Base-by-base conservation (phyloP, 2,329 filamentous ascomycete species). In the Dryadomyces quercus-mongolicae region DNA sequence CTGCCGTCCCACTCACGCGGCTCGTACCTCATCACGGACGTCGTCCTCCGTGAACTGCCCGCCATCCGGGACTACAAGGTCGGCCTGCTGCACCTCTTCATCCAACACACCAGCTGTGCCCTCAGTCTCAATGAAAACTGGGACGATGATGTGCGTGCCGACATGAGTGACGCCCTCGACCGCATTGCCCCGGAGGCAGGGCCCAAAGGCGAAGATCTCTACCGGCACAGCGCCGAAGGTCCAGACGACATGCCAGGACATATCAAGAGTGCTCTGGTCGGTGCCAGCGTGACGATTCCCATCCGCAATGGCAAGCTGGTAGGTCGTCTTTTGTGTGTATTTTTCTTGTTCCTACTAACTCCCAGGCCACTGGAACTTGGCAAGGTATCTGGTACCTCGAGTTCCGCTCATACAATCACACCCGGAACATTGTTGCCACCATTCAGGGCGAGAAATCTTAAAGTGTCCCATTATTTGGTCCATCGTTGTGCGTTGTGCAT, bases 171-270 rank as follows among this genome's bases (percentile, higher is more conserved):
- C 72, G 89, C 92, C 49, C 74, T 98, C 60, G 92, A 98, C 69
- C 77, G 90, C 47, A 86, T 98, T 63, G 93, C 85, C 45, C 90
- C 91, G 0, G 86, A 88, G 64, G 69, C 70, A 5, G 91, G 94
- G 54, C 78, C 76, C 22, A 84, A 84, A 65, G 85, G 85, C 3
- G 76, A 82, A 67, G 75, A 80, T 9, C 68, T 97, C 48, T 98
- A 97, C 70, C 74, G 88, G 46, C 93, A 98, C 71, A 82, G 80
- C 63, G 91, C 61, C 0, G 93, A 95, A 74, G 93, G 93, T 0
- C 70, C 73, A 52, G 93, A 98, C 72, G 93, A 97, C 70, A 96
- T 97, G 89, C 93, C 93, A 42, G 86, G 90, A 56, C 93, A 98
- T 69, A 85, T 98, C 68, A 98, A 98, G 72, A 89, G 85, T 55